Percentiles rank a stretch among this genome's conserved stretches.
Evolutionary conservation across 2,329 filamentous ascomycete species (phyloP).

Genomic region (Aspergillus alliaceus): DNA sequence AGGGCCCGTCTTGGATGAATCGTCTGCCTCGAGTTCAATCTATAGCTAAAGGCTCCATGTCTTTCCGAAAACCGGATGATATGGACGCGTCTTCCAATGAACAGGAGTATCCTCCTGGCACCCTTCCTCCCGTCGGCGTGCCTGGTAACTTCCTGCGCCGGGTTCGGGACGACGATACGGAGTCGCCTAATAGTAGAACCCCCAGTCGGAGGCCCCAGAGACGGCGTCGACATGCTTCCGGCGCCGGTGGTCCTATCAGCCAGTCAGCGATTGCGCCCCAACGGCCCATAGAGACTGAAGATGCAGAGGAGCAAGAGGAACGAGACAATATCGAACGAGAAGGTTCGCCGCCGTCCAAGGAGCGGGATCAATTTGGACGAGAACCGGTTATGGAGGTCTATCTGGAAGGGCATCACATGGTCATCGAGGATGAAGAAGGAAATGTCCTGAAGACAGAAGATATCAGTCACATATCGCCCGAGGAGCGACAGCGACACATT

Average conservation of each 20-base stretch:
- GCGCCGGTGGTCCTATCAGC: slow-evolving; percentile 81
- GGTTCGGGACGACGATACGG: slow-evolving; percentile 71
- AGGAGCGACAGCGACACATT: slow-evolving; percentile 63
- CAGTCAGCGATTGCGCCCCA: slow-evolving; percentile 84
- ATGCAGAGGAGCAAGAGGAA: slow-evolving; percentile 27
- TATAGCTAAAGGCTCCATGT: slow-evolving; percentile 77
- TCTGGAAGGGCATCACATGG: slow-evolving; percentile 74
- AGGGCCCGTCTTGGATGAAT: slow-evolving; percentile 93
- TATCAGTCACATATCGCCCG: slow-evolving; percentile 47
- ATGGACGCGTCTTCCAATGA: slow-evolving; percentile 62
- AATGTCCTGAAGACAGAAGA: slow-evolving; percentile 74
- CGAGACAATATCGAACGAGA: slow-evolving; percentile 33
- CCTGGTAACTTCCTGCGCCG: slow-evolving; percentile 78
- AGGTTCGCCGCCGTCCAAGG: slow-evolving; percentile 39
- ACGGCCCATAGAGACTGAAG: slow-evolving; percentile 28
- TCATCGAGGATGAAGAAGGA: slow-evolving; percentile 83
- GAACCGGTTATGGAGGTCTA: slow-evolving; percentile 64
- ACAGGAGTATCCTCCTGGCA: slow-evolving; percentile 64
- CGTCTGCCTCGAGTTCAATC: slow-evolving; percentile 80
- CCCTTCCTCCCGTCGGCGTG: slow-evolving; percentile 68
- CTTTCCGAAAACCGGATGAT: slow-evolving; percentile 66
- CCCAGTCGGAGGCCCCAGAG: slow-evolving; percentile 53
- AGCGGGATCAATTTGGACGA: slow-evolving; percentile 34
- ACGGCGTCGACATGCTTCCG: slow-evolving; percentile 65
- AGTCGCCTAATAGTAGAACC: slow-evolving; percentile 55